Base-by-base conservation (phyloP, 129 eudicot genomes). In the Ambrosia trifida region DNA sequence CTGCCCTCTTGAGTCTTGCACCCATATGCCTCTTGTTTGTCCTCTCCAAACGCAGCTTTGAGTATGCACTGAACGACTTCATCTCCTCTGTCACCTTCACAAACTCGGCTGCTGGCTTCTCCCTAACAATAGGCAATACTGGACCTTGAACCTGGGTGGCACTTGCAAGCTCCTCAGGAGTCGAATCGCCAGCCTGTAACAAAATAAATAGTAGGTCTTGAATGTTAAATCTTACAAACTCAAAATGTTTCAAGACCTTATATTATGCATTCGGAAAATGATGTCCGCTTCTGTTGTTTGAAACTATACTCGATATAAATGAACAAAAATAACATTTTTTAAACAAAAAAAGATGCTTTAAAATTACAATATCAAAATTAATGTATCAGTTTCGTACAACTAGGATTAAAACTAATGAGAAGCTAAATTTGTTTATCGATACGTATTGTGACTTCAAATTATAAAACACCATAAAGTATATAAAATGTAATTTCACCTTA, bases 101-200 rank as follows among this genome's bases (percentile, higher is more conserved):
- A 38, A 91, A 85, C 79, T 85, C 89, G 3, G 82, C 86, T 9
- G 85, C 66, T 35, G 90, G 85, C 49, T 79, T 79, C 88, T 81
- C 88, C 16, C 82, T 75, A 11, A 72, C 88, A 52, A 87, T 83
- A 1, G 95, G 97, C 86, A 87, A 32, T 69, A 54, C 83, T 3
- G 81, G 38, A 2, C 97, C 97, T 66, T 81, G 81, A 43, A 90
- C 91, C 70, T 90, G 91, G 19, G 95, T 91, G 9, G 95, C 91
- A 7, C 81, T 87, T 46, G 97, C 97, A 72, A 91, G 66, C 76
- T 87, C 97, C 84, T 91, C 95, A 1, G 95, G 86, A 8, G 89
- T 73, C 35, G 95, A 91, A 61, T 91, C 97, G 61, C 91, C 95
- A 81, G 88, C 87, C 89, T 83, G 66, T 0, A 36, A 4, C 38